Percentiles rank a stretch among this genome's conserved stretches.
These are phyloP conservation scores for Fusarium anguioides DNA, from an alignment of 2,329 filamentous ascomycete genomes.

Conservation along the genomic window DNA sequence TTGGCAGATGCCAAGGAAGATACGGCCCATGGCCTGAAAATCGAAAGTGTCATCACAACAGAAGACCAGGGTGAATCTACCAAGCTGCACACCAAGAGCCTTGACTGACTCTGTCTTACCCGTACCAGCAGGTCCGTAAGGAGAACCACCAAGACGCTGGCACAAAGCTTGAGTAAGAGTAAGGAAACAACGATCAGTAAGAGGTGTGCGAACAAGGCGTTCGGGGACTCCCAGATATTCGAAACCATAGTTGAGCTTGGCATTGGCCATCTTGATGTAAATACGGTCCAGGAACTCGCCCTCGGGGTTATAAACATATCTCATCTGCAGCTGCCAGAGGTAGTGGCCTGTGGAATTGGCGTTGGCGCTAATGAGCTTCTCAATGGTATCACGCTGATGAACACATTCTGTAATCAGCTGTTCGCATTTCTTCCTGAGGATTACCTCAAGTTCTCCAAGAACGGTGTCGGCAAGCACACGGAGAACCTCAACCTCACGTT, in stretches of 20 bases:
- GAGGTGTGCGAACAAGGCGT: conserved; percentile 92
- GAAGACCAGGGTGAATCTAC: conserved; percentile 97
- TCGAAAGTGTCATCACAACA: conserved; percentile 99
- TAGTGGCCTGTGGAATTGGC: conserved; percentile 84
- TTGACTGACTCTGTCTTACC: conserved; percentile 99
- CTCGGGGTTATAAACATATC: conserved; percentile 86
- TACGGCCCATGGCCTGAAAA: conserved; percentile 99
- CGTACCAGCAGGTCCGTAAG: conserved; percentile 96
- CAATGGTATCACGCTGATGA: conserved; percentile 93
- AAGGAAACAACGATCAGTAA: conserved; percentile 98
- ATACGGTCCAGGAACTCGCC: conserved; percentile 86
- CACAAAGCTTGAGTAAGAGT: conserved; percentile 96
- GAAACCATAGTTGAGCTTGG: conserved; percentile 93
- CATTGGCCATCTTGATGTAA: conserved; percentile 96
- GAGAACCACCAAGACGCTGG: conserved; percentile 94
- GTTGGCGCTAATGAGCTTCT: conserved; percentile 81
- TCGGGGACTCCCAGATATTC: conserved; percentile 98
- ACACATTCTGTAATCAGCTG: conserved; percentile 99
- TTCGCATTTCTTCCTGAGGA: conserved; percentile 95
- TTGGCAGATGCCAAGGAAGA: conserved; percentile 98
- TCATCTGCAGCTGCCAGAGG: conserved; percentile 96
- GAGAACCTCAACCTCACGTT: conserved; percentile 86
- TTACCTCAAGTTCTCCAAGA: conserved; percentile 85
- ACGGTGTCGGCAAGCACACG: conserved; percentile 89
- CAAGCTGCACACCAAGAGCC: conserved; percentile 93